Evolutionary conservation across 2,329 filamentous ascomycete genomes (phyloP).

Genomic region (Penicillium sp.): DNA sequence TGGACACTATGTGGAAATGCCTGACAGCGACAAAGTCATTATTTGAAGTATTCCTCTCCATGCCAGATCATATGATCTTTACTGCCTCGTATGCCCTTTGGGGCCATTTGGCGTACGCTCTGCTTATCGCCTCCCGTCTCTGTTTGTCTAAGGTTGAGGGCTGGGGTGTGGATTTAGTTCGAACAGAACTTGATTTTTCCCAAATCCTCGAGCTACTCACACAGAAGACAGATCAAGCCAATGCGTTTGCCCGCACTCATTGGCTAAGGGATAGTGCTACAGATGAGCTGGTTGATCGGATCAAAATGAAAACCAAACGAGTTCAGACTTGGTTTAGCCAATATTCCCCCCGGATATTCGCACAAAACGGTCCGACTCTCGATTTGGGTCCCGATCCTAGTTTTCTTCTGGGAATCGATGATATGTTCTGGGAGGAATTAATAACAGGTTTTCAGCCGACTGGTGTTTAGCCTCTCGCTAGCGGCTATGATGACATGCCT

Average conservation of each 20-base stretch:
- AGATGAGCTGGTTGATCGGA: constrained; percentile 1
- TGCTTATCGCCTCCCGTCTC: background rate
- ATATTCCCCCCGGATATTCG: background rate
- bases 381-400: background rate
- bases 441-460: background rate
- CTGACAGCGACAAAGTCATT: background rate
- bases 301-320: background rate
- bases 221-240: constrained; percentile 1
- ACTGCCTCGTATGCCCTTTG: background rate
- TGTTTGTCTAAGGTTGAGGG: constrained; percentile 2
- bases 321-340: constrained; percentile 4
- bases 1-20: constrained; percentile 4
- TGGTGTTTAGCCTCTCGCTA: background rate
- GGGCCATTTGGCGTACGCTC: background rate
- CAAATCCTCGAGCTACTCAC: background rate
- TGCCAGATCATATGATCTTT: constrained; percentile 1
- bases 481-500: background rate
- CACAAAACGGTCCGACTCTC: background rate
- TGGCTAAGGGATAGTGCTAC: background rate
- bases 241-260: background rate
- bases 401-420: constrained; percentile 1
- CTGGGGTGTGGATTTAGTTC: constrained; percentile 1
- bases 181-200: constrained; percentile 1
- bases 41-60: background rate
- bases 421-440: constrained; percentile 5